These are phyloP conservation scores for Capsicum rhomboideum DNA, from an alignment of 257 asterid genomes.

Conservation along the genomic window DNA sequence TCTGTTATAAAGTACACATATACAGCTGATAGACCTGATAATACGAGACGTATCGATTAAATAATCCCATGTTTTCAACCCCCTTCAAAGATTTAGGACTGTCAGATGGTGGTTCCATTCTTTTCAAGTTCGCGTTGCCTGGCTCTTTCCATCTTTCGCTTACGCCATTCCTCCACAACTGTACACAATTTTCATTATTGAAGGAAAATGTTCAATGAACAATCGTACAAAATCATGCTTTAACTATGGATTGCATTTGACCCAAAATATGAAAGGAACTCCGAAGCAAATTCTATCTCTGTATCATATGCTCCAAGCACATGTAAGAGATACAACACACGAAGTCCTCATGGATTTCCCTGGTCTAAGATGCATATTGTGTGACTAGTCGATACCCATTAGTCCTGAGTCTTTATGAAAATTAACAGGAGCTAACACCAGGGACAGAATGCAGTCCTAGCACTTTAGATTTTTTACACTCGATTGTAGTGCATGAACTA, in stretches of 20 bases:
- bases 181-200: slow-evolving; percentile 6
- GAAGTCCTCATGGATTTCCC: background rate
- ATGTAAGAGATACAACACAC: background rate
- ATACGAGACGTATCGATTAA: background rate
- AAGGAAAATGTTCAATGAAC: too few species aligned
- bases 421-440: background rate
- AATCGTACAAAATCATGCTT: too few species aligned
- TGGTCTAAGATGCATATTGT: background rate
- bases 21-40: background rate
- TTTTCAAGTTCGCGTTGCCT: slow-evolving; percentile 54
- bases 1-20: background rate
- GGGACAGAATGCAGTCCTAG: background rate
- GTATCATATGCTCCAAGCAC: background rate
- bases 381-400: background rate
- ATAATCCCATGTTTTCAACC: too few species aligned
- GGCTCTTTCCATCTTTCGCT: slow-evolving; percentile 86
- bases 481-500: background rate
- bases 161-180: slow-evolving; percentile 94
- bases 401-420: background rate
- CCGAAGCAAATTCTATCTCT: background rate
- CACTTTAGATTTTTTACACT: background rate
- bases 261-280: too few species aligned
- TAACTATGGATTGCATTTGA: too few species aligned
- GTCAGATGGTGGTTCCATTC: slow-evolving; percentile 29
- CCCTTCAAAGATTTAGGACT: background rate